Base-by-base conservation (phyloP, 2,329 filamentous ascomycete species). In the Fusarium pseudocircinatum region DNA sequence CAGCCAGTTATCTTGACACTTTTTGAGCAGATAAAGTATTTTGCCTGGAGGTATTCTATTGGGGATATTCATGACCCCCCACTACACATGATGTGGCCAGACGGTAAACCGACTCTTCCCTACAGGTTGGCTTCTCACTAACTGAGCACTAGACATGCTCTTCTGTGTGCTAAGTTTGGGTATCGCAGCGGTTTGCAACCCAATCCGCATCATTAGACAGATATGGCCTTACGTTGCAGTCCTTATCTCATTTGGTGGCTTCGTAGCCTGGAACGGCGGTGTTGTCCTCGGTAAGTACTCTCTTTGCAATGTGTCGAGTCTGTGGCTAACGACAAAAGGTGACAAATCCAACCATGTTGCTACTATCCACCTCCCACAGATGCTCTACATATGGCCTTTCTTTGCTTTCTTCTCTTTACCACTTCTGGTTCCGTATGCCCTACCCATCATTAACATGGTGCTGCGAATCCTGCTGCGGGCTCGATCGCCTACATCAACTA, bases 271-370 rank as follows among this genome's bases (percentile, higher is more conserved):
- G 93, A 99, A 99, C 77, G 93, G 93, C 12, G 92, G 95, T 16
- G 96, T 99, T 24, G 96, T 98, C 2, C 89, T 99, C 6, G 95
- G 94, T 93, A 84, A 74, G 85, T 72, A n/a, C 42, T 30, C 1
- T 10, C 14, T 7, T 16, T 11, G 20, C 24, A 42, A 24, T 4
- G 1, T 14, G 28, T 28, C 54, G 7, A 43, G 11, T 46, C 28
- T 9, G 22, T 34, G 40, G 60, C 78, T 85, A 60, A 84, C 63
- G 43, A 3, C 28, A 28, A 7, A 63, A 94, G 94, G 95, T 42
- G 96, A 99, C 83, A 98, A 98, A 83, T 92, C 94, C 32, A 98
- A 97, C 79, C 96, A 99, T 78, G 87, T 96, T 37, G 95, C 95
- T 2, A 96, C 95, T 2, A 84, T 98, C 18, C 96, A 99, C 79